phyloP scores from a whole-genome alignment of 306 rosid genomes.

The Medicago ruthenica region DNA sequence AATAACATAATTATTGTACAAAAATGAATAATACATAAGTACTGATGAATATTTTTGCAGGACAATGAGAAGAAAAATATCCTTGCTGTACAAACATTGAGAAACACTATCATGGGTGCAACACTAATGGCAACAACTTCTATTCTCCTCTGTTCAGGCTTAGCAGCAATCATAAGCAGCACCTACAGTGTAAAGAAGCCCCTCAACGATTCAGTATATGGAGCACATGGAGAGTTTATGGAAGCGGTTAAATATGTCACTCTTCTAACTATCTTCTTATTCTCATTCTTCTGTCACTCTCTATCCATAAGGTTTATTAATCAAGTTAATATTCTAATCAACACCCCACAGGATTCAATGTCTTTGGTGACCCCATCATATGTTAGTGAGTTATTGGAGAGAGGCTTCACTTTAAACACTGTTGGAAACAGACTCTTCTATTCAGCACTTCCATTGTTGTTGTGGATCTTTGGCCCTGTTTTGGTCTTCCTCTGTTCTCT shows the following conservation, averaged over 20 bases:
- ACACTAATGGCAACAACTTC: conserved; percentile 97
- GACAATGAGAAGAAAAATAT: conserved; percentile 95
- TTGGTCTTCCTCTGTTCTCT: conserved; percentile 73
- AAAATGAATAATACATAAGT: not conserved
- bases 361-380: conserved; percentile 64
- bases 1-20: too few relatives aligned
- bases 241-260: conserved; percentile 82
- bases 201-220: conserved; percentile 73
- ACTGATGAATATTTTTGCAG: conserved; percentile 45
- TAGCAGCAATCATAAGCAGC: conserved; percentile 95
- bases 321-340: conserved; percentile 88
- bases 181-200: conserved; percentile 92
- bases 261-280: conserved; percentile 71
- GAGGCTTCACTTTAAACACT: conserved; percentile 74
- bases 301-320: conserved; percentile 84
- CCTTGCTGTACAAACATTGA: conserved; percentile 82
- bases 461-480: conserved; percentile 96
- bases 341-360: conserved; percentile 64
- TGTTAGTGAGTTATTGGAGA: conserved; percentile 70
- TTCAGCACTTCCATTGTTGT: conserved; percentile 73
- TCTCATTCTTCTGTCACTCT: conserved; percentile 92
- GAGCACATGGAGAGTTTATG: conserved; percentile 95
- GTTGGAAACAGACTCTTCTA: conserved; percentile 89
- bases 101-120: conserved; percentile 90
- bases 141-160: conserved; percentile 75